Conservation (phyloP, 495 filamentous ascomycete genomes). For the Emericellopsis terricola region DNA sequence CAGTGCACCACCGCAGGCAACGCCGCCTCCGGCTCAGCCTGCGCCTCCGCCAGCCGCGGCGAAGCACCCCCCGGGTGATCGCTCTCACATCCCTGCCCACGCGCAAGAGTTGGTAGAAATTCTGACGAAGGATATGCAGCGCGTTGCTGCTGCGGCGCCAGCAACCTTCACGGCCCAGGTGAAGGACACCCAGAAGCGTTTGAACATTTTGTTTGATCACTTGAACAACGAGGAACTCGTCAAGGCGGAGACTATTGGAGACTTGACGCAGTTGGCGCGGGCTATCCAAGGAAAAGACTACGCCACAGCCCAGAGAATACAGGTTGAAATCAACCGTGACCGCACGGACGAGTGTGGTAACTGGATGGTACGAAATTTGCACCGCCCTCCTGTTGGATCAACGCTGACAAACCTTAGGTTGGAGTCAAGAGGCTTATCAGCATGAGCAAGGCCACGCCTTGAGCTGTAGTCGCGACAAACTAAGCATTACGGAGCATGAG, state of each 20-base stretch:
- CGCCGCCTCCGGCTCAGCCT: conserved; percentile 18
- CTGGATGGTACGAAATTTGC: conserved; percentile 98
- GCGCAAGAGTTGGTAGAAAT: conserved; percentile 68
- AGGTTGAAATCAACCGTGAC: conserved; percentile 67
- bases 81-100: conserved; percentile 65
- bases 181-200: conserved; percentile 77
- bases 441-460: conserved; percentile 70
- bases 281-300: conserved; percentile 58
- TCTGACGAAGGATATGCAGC: conserved; percentile 68
- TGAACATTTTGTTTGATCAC: conserved; percentile 86
- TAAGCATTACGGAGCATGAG: no score
- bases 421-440: conserved; percentile 82
- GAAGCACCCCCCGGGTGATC: conserved; percentile 72
- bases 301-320: conserved; percentile 52
- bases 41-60: conserved; percentile 18
- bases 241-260: conserved; percentile 59
- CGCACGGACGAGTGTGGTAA: conserved; percentile 72
- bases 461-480: no score
- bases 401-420: no score
- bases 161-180: conserved; percentile 68
- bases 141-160: conserved; percentile 69
- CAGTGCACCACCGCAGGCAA: conserved; percentile 30
- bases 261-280: conserved; percentile 39
- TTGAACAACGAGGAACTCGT: conserved; percentile 89
- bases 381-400: no score